A percentile compares a stretch with the other conserved stretches of the same genome.
phyloP scores from a whole-genome alignment of 257 asterid species.

The Asclepias syriaca region DNA sequence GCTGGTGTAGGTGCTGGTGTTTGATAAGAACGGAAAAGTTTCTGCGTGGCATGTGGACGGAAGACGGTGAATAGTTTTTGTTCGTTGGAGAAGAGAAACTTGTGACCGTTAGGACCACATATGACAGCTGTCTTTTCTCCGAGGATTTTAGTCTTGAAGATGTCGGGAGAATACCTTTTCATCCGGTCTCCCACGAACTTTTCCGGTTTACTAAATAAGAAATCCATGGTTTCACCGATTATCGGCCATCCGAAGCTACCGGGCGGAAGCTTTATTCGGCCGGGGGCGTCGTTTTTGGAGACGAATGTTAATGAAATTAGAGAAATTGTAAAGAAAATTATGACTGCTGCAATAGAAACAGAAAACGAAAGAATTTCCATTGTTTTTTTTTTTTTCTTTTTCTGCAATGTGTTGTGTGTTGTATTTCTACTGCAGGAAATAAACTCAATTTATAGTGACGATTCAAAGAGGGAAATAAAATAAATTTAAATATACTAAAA shows the following conservation, averaged over 20 bases:
- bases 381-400: not conserved
- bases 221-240: constrained; percentile 49
- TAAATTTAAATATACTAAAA: too few relatives aligned
- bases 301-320: not conserved
- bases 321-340: not conserved
- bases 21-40: constrained; percentile 52
- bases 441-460: not conserved
- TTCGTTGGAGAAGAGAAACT: constrained; percentile 66
- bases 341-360: not conserved
- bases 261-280: constrained; percentile 40
- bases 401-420: not conserved
- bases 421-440: not conserved
- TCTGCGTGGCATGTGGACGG: constrained; percentile 61
- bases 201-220: constrained; percentile 55
- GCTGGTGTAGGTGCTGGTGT: constrained; percentile 18
- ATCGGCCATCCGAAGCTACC: constrained; percentile 78
- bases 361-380: not conserved
- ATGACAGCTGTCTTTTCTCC: constrained; percentile 72
- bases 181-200: constrained; percentile 53
- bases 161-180: constrained; percentile 47
- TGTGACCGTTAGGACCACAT: constrained; percentile 68
- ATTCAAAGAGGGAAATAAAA: not conserved
- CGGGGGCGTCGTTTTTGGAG: not conserved
- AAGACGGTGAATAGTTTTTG: constrained; percentile 46
- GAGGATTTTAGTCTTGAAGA: constrained; percentile 57